Conservation (phyloP, 2,329 filamentous ascomycete species). For the Annulohypoxylon truncatum region DNA sequence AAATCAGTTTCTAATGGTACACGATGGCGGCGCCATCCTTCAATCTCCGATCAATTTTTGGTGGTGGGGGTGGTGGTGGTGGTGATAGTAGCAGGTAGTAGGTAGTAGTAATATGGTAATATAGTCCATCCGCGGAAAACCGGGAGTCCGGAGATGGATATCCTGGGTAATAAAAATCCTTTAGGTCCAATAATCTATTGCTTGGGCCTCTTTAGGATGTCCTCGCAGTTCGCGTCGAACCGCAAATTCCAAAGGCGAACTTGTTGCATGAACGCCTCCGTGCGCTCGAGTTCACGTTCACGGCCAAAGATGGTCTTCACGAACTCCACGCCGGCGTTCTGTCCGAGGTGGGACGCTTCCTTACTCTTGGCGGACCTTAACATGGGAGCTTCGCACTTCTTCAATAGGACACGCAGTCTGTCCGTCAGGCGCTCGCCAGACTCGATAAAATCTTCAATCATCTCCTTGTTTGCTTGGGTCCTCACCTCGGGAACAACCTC, state of each 20-base stretch:
- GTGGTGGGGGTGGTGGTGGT: constrained; percentile 8
- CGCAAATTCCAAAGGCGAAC: constrained; percentile 91
- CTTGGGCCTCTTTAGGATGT: constrained; percentile 76
- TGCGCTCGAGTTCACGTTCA: constrained; percentile 88
- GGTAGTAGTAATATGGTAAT: constrained; percentile 13
- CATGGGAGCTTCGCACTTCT: constrained; percentile 94
- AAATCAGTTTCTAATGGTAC: constrained; percentile 47
- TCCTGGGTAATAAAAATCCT: constrained; percentile 16
- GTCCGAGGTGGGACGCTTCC: constrained; percentile 79
- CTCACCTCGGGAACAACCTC: constrained; percentile 80
- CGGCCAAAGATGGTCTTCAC: constrained; percentile 95
- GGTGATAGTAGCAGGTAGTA: not conserved
- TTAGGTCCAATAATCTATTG: constrained; percentile 54
- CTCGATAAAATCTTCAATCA: constrained; percentile 90
- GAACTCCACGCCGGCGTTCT: constrained; percentile 93
- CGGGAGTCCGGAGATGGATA: constrained; percentile 8
- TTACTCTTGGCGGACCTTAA: constrained; percentile 84
- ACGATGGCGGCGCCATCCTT: constrained; percentile 47
- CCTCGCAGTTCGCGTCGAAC: constrained; percentile 95
- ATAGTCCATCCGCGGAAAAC: constrained; percentile 31
- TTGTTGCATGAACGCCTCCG: constrained; percentile 91
- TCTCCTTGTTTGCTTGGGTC: constrained; percentile 77
- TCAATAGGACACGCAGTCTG: constrained; percentile 86
- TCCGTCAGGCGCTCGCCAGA: constrained; percentile 87
- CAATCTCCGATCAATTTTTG: constrained; percentile 30